These are phyloP conservation scores for Vitis rupestris DNA, from an alignment of 164 flowering plant genomes.

Conservation along the genomic window DNA sequence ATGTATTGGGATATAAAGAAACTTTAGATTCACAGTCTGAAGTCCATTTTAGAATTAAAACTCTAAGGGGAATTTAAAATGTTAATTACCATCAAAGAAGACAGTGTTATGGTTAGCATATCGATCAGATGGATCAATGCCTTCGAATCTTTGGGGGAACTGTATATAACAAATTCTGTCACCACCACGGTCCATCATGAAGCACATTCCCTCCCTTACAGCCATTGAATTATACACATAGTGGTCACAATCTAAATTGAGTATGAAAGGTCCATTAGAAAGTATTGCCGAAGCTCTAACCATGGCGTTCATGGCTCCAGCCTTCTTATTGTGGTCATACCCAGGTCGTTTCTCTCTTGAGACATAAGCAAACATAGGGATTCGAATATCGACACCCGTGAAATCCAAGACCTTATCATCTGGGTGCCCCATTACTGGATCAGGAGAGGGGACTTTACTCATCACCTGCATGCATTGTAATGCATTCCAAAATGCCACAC, in stretches of 20 bases:
- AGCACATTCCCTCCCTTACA: constrained; percentile 66
- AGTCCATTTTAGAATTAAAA: too few species aligned
- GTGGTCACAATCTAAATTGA: constrained; percentile 73
- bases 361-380: constrained; percentile 70
- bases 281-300: constrained; percentile 69
- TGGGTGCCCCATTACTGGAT: constrained; percentile 46
- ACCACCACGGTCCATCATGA: constrained; percentile 80
- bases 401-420: constrained; percentile 47
- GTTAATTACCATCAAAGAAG: constrained; percentile 56
- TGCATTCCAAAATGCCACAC: too few species aligned
- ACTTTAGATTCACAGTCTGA: background rate
- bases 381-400: constrained; percentile 48
- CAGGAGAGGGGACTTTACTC: constrained; percentile 56
- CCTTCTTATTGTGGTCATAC: constrained; percentile 70
- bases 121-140: constrained; percentile 73
- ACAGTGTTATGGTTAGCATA: constrained; percentile 78
- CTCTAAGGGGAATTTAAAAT: background rate
- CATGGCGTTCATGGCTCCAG: constrained; percentile 77
- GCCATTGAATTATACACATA: constrained; percentile 56
- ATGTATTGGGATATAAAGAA: background rate
- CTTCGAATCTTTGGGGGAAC: constrained; percentile 74
- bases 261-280: constrained; percentile 70
- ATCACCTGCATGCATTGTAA: constrained; percentile 40
- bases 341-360: constrained; percentile 66
- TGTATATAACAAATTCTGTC: constrained; percentile 67